phyloP scores from a whole-genome alignment of 2,329 filamentous ascomycete species.

The Talaromyces islandicus region DNA sequence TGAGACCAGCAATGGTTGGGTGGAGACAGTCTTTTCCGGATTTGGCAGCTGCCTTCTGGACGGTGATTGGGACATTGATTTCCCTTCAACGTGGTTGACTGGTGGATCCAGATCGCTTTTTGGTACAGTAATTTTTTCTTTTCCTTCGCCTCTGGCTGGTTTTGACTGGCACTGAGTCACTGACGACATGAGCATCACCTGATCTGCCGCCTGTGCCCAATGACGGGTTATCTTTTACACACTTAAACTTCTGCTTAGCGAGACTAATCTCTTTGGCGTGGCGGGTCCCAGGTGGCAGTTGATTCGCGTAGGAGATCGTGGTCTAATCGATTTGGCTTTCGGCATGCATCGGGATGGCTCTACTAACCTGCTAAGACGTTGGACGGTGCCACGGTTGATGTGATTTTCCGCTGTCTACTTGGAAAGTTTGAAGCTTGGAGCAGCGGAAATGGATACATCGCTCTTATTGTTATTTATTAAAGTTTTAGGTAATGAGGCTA shows the following conservation, averaged over 20 bases:
- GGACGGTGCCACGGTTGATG: background rate
- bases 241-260: background rate
- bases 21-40: background rate
- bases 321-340: background rate
- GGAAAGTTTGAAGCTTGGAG: background rate
- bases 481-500: background rate
- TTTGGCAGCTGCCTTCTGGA: background rate
- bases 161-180: background rate
- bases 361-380: background rate
- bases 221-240: background rate
- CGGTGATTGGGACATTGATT: background rate
- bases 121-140: background rate
- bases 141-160: background rate
- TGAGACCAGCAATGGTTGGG: background rate
- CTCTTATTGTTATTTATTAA: background rate
- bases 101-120: background rate
- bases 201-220: background rate
- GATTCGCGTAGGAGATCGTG: background rate
- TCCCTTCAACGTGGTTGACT: background rate
- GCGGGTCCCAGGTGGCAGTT: background rate
- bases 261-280: background rate
- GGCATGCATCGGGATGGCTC: background rate
- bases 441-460: background rate
- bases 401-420: background rate
- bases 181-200: background rate